These are phyloP conservation scores for Lasiodiplodia sp. DNA, from an alignment of 2,329 filamentous ascomycete genomes.

Conservation along the genomic window DNA sequence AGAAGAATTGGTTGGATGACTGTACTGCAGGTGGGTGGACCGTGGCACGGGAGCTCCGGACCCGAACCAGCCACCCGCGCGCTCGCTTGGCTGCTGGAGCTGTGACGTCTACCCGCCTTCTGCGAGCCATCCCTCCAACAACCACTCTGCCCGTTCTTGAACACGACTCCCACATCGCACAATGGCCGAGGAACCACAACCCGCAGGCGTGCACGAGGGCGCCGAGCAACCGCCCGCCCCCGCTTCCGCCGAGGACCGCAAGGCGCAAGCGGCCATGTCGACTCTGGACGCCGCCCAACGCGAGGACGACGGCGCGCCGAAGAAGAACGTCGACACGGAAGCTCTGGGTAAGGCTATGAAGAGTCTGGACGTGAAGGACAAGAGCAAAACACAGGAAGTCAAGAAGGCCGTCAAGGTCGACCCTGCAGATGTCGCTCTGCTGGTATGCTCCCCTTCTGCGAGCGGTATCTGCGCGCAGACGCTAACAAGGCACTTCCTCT, in stretches of 20 bases:
- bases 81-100: background rate
- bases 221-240: constrained; percentile 57
- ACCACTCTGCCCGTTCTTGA: constrained; percentile 9
- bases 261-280: constrained; percentile 76
- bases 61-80: constrained; percentile 12
- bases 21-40: constrained; percentile 3
- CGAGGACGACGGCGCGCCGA: constrained; percentile 54
- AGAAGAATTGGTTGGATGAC: constrained; percentile 24
- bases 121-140: constrained; percentile 6
- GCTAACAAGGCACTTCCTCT: background rate
- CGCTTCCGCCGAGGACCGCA: constrained; percentile 73
- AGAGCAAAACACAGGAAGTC: constrained; percentile 56
- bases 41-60: constrained; percentile 4
- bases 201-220: constrained; percentile 65
- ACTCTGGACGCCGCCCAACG: constrained; percentile 67
- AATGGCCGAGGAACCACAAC: constrained; percentile 70
- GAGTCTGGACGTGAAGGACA: constrained; percentile 59
- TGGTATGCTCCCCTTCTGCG: constrained; percentile 61
- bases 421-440: constrained; percentile 70
- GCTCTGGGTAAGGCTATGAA: constrained; percentile 77
- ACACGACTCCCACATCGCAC: constrained; percentile 29
- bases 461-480: background rate
- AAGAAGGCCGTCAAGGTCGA: constrained; percentile 73
- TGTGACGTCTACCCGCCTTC: constrained; percentile 18
- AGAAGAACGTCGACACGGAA: constrained; percentile 71